Conservation (phyloP, 345 rosid species). For the Luvunga scandens region DNA sequence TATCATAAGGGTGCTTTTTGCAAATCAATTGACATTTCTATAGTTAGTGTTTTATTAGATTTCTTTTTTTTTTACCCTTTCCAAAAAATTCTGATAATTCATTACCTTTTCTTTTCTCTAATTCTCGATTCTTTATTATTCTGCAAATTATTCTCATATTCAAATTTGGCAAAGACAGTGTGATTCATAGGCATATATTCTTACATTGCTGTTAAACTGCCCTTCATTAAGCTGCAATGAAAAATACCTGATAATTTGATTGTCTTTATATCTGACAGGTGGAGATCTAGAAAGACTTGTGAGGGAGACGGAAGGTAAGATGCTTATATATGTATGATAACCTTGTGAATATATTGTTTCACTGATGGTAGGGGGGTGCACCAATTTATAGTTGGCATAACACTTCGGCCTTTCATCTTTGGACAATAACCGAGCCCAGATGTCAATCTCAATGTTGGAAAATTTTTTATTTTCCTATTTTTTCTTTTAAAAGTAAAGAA, state of each 20-base stretch:
- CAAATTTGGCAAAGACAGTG: background rate
- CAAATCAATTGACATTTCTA: background rate
- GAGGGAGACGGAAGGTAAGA: slow-evolving; percentile 80
- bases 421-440: background rate
- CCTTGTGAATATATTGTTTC: background rate
- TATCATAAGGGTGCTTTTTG: background rate
- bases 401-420: background rate
- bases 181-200: background rate
- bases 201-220: background rate
- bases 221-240: background rate
- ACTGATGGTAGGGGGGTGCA: background rate
- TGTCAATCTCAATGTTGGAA: background rate
- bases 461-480: background rate
- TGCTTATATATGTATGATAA: background rate
- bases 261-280: slow-evolving; percentile 36
- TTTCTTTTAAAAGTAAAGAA: background rate
- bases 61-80: no score
- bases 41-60: background rate
- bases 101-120: background rate
- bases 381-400: slow-evolving; percentile 5
- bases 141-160: slow-evolving; percentile 1
- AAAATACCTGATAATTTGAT: slow-evolving; percentile 8
- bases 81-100: background rate
- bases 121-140: background rate
- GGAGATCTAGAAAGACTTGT: slow-evolving; percentile 75